These are phyloP conservation scores for Meira miltonrushii DNA, from an alignment of 1,284 basidiomycete genomes.

Conservation along the genomic window DNA sequence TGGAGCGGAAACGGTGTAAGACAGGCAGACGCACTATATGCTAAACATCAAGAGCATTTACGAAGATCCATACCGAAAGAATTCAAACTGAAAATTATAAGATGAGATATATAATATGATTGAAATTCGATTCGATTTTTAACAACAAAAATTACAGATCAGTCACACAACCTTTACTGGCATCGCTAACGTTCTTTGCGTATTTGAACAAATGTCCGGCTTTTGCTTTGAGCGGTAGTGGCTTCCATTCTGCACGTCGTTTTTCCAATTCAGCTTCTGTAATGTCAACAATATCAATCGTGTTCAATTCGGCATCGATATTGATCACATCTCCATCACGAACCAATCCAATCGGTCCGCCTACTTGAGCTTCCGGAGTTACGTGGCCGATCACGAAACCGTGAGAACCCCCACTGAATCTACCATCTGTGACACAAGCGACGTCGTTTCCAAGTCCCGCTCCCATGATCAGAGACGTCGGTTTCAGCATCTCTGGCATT, in stretches of 20 bases:
- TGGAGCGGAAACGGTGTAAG: constrained; percentile 82
- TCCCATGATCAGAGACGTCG: constrained; percentile 25
- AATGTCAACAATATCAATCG: constrained; percentile 66
- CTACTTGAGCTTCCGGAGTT: constrained; percentile 27
- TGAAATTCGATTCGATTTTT: background rate
- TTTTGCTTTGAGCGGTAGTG: constrained; percentile 76
- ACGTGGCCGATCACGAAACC: constrained; percentile 31
- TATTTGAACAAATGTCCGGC: constrained; percentile 59
- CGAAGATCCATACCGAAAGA: constrained; percentile 39
- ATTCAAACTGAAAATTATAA: background rate
- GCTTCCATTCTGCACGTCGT: constrained; percentile 66
- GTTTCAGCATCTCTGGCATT: constrained; percentile 31
- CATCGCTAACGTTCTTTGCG: constrained; percentile 59
- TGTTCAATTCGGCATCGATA: constrained; percentile 67
- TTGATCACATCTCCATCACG: constrained; percentile 22
- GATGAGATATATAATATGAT: background rate
- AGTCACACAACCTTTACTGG: constrained; percentile 79
- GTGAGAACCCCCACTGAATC: constrained; percentile 23
- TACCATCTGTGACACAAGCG: constrained; percentile 22
- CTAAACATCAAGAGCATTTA: constrained; percentile 84
- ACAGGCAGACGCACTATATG: constrained; percentile 73
- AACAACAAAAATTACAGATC: constrained; percentile 59
- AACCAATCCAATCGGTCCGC: constrained; percentile 26
- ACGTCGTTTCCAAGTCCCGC: constrained; percentile 24
- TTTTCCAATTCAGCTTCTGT: constrained; percentile 66